Percentiles rank a stretch among this genome's conserved stretches.
Evolutionary conservation across 352 stramenopile genomes (phyloP).

Genomic region (Pythium aquatile): DNA sequence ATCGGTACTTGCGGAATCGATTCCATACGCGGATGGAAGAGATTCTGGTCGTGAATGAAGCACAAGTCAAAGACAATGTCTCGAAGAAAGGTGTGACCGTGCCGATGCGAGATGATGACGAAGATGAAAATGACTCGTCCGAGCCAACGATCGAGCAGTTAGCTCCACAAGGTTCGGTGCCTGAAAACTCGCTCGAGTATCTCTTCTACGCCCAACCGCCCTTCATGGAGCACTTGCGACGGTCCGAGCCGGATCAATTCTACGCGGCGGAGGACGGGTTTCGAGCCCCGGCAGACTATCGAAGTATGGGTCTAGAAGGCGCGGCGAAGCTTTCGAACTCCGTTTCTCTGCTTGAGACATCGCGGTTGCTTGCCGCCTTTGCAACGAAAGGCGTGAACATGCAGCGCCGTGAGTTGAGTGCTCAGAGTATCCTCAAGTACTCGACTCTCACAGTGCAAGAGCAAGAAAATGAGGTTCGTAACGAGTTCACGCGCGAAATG

Average conservation of each 20-base stretch:
- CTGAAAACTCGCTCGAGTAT: conserved; percentile 76
- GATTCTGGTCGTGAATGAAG: conserved; percentile 53
- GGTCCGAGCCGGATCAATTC: conserved; percentile 51
- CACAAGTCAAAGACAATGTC: conserved; percentile 73
- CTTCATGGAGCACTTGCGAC: conserved; percentile 40
- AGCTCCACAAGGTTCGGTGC: conserved; percentile 27
- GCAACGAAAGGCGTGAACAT: conserved; percentile 24
- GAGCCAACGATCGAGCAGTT: conserved; percentile 14
- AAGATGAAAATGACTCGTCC: conserved; percentile 1
- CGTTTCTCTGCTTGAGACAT: conserved; percentile 52
- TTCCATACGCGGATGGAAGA: conserved; percentile 86
- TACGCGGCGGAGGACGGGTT: conserved; percentile 71
- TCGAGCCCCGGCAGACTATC: conserved; percentile 49
- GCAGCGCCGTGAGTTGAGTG: conserved; percentile 23
- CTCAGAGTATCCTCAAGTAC: conserved; percentile 18
- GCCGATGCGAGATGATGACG: conserved; percentile 36
- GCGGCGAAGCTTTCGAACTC: conserved; percentile 79
- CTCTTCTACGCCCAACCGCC: conserved; percentile 72
- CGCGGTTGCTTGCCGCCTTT: conserved; percentile 31
- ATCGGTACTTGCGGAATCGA: conserved; percentile 83
- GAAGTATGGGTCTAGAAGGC: conserved; percentile 43
- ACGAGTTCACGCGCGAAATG: conserved; percentile 36
- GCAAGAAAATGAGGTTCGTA: conserved; percentile 20
- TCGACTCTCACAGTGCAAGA: conserved; percentile 26
- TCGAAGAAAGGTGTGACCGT: conserved; percentile 78